A percentile compares a stretch with the other conserved stretches of the same genome.
These are phyloP conservation scores for Blechomonas ayalai DNA, from an alignment of 208 protist species.

Conservation along the genomic window DNA sequence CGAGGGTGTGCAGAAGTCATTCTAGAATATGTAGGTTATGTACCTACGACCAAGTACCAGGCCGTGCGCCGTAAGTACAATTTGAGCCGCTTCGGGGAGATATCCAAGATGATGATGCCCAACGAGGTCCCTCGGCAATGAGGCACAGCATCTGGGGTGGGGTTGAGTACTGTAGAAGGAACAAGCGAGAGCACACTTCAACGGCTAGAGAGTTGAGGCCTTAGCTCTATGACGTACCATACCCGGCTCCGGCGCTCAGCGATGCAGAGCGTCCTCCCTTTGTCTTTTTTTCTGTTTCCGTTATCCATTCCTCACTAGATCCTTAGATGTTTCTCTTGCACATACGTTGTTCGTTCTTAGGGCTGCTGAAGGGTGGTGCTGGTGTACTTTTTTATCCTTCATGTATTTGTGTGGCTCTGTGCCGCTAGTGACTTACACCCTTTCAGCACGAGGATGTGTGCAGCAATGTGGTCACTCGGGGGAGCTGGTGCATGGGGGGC, in stretches of 20 bases:
- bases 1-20: constrained; percentile 70
- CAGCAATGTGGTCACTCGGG: no score
- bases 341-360: no score
- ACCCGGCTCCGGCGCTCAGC: background rate
- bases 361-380: no score
- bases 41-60: constrained; percentile 80
- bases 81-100: constrained; percentile 64
- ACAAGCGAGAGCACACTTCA: background rate
- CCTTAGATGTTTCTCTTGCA: background rate
- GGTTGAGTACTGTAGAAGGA: constrained; percentile 13
- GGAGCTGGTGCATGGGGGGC: no score
- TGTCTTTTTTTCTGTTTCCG: constrained; percentile 5
- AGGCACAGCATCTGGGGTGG: no score
- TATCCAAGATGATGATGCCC: constrained; percentile 60
- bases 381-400: no score
- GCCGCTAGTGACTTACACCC: no score
- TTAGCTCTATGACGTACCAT: background rate
- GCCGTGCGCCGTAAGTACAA: constrained; percentile 86
- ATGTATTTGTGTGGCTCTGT: no score
- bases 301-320: constrained; percentile 1
- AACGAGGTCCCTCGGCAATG: constrained; percentile 35
- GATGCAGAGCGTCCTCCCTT: constrained; percentile 4
- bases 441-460: no score
- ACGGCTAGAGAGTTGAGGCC: background rate
- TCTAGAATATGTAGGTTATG: constrained; percentile 69